Evolutionary conservation across 305 asterid species (phyloP).

Genomic region (Fraxinus albicans): DNA sequence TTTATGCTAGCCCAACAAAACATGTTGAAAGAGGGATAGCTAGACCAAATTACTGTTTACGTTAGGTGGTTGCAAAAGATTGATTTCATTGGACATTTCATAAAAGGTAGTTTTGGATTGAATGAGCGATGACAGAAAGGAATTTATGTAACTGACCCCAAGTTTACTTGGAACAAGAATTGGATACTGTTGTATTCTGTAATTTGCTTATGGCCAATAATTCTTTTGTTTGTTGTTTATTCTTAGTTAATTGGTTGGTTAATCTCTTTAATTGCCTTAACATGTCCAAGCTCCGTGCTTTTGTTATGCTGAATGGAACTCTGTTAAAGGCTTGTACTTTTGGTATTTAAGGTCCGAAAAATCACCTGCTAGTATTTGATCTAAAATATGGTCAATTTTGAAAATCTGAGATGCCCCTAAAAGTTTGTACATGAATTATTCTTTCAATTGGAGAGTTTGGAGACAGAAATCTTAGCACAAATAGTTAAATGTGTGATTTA

Average conservation of each 20-base stretch:
- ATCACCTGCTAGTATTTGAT: background rate
- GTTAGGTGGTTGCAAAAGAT: too few relatives aligned
- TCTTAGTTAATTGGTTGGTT: too few relatives aligned
- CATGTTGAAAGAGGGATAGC: background rate
- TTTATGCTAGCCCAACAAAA: background rate
- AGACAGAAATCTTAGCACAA: background rate
- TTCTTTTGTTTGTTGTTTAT: too few relatives aligned
- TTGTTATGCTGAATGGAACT: background rate
- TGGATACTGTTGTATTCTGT: too few relatives aligned
- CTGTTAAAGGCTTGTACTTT: background rate
- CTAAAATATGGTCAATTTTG: too few relatives aligned
- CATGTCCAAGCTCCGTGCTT: background rate
- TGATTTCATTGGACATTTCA: too few relatives aligned
- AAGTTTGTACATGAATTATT: too few relatives aligned
- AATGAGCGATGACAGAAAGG: too few relatives aligned
- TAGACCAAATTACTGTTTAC: background rate
- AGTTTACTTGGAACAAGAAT: too few relatives aligned
- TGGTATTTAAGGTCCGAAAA: background rate
- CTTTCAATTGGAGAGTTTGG: background rate
- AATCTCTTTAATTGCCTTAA: background rate
- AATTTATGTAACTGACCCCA: too few relatives aligned
- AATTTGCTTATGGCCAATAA: too few relatives aligned
- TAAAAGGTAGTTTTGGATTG: too few relatives aligned
- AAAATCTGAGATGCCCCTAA: background rate
- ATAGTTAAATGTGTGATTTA: background rate